Conservation (phyloP, 352 stramenopile genomes). For the Peronospora destructor region DNA sequence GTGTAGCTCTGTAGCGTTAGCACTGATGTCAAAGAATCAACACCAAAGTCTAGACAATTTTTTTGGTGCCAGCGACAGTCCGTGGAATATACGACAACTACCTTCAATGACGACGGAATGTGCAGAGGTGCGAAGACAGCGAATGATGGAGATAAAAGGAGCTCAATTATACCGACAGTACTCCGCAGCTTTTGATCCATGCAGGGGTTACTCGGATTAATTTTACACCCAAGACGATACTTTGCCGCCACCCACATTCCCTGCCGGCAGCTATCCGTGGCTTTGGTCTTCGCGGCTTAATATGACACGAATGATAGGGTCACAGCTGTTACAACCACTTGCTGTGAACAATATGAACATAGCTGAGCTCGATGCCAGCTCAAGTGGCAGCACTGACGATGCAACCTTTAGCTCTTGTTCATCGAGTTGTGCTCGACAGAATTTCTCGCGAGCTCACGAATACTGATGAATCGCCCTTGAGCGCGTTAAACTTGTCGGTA, state of each 20-base stretch:
- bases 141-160: slow-evolving; percentile 23
- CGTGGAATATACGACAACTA: too few species aligned
- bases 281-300: slow-evolving; percentile 31
- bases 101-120: too few species aligned
- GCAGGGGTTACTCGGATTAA: slow-evolving; percentile 31
- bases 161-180: slow-evolving; percentile 16
- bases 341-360: not conserved
- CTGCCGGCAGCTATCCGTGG: slow-evolving; percentile 44
- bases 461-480: not conserved
- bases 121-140: too few species aligned
- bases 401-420: not conserved
- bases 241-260: slow-evolving; percentile 30
- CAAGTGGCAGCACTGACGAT: not conserved
- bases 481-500: not conserved
- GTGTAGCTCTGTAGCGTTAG: too few species aligned
- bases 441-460: not conserved
- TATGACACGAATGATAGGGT: slow-evolving; percentile 18
- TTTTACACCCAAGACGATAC: slow-evolving; percentile 41
- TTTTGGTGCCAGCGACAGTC: too few species aligned
- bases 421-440: slow-evolving; percentile 1
- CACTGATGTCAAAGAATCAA: too few species aligned
- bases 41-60: too few species aligned
- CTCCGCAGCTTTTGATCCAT: slow-evolving; percentile 37
- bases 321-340: slow-evolving; percentile 24
- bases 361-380: not conserved